Percentiles rank a stretch among this genome's conserved stretches.
Conservation (phyloP, 106 monocot species). For the Allium fistulosum region DNA sequence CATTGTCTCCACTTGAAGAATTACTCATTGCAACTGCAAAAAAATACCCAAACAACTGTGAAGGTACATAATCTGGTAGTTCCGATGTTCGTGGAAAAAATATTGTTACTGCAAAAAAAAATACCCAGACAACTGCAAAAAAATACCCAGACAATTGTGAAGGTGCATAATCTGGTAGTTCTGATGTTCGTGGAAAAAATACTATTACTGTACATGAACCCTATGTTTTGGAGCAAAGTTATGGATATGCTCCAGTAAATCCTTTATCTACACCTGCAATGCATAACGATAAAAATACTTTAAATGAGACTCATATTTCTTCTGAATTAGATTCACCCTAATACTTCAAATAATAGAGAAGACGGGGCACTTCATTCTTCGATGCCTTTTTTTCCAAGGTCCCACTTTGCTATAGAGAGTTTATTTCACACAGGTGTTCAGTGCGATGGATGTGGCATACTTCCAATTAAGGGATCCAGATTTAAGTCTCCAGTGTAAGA, state of each 20-base stretch:
- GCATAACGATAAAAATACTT: not conserved
- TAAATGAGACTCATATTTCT: not conserved
- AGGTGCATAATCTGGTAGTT: not conserved
- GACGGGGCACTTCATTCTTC: not conserved
- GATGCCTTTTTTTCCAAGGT: constrained; percentile 2
- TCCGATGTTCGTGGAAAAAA: no score
- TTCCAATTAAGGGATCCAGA: constrained; percentile 74
- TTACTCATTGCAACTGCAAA: no score
- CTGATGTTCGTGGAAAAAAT: constrained; percentile 10
- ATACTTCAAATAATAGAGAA: not conserved
- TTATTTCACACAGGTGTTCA: constrained; percentile 53
- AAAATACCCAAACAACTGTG: no score
- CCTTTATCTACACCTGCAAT: not conserved
- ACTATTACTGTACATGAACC: no score
- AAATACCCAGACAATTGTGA: not conserved
- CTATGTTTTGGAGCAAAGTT: not conserved
- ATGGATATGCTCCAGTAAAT: not conserved
- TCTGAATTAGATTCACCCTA: not conserved
- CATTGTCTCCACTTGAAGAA: constrained; percentile 17
- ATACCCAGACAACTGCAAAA: not conserved
- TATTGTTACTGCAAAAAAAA: no score
- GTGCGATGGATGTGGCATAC: constrained; percentile 85
- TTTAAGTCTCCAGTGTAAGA: constrained; percentile 82
- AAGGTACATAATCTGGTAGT: no score
- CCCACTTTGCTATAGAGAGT: constrained; percentile 6